These are phyloP conservation scores for Claviceps capensis DNA, from an alignment of 2,329 filamentous ascomycete genomes.

Conservation along the genomic window DNA sequence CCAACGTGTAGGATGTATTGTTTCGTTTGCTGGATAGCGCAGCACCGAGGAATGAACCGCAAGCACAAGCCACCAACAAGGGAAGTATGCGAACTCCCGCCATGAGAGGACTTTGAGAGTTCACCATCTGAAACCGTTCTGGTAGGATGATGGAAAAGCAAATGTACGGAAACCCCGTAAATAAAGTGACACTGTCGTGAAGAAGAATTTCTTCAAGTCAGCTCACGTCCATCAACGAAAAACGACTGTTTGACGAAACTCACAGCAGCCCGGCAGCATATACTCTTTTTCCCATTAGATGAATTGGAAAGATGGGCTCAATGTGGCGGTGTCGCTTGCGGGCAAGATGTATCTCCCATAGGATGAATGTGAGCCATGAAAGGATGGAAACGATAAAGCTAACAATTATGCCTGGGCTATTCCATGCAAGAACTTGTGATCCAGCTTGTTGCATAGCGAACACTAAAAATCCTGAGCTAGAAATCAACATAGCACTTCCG, in stretches of 20 bases:
- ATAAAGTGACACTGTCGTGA: constrained; percentile 34
- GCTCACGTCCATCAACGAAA: neutral
- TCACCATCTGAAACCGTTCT: constrained; percentile 46
- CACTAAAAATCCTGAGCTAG: constrained; percentile 38
- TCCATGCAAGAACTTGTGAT: constrained; percentile 37
- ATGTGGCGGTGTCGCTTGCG: constrained; percentile 23
- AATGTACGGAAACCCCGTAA: constrained; percentile 45
- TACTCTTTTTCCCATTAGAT: constrained; percentile 32
- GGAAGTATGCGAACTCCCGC: constrained; percentile 45
- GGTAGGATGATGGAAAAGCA: constrained; percentile 44
- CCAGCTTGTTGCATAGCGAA: constrained; percentile 44
- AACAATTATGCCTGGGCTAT: constrained; percentile 33
- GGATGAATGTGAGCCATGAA: constrained; percentile 33
- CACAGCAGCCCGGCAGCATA: constrained; percentile 38
- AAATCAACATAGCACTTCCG: constrained; percentile 35
- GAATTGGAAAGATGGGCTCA: constrained; percentile 41
- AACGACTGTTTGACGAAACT: constrained; percentile 10
- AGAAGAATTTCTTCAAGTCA: neutral
- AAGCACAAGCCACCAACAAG: constrained; percentile 40
- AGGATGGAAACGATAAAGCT: constrained; percentile 33
- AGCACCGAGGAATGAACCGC: constrained; percentile 42
- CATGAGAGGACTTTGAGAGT: constrained; percentile 35
- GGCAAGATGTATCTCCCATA: constrained; percentile 36
- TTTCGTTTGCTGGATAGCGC: constrained; percentile 39
- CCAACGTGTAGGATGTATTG: constrained; percentile 36